These are phyloP conservation scores for Globisporangium sylvaticum DNA, from an alignment of 352 stramenopile genomes.

Conservation along the genomic window DNA sequence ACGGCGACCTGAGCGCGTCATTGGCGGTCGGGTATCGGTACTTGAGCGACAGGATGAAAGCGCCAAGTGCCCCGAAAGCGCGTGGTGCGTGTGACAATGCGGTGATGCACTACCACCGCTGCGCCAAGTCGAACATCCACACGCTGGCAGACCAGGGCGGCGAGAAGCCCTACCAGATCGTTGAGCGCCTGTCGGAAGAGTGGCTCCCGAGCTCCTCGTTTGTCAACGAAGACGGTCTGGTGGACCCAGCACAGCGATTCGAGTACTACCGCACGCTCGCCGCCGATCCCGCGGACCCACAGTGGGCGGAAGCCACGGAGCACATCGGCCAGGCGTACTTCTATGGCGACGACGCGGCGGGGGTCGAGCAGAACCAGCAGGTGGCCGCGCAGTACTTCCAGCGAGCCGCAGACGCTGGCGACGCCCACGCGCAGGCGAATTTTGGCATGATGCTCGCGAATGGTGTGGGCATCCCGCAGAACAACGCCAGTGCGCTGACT, in stretches of 20 bases:
- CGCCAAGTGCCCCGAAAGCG: conserved; percentile 1
- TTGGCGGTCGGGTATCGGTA: conserved; percentile 56
- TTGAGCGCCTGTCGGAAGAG: conserved; percentile 48
- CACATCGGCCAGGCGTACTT: conserved; percentile 69
- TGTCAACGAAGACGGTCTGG: conserved; percentile 27
- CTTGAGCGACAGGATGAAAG: conserved; percentile 30
- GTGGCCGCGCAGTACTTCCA: conserved; percentile 57
- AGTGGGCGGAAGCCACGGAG: conserved; percentile 55
- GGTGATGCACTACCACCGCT: conserved; percentile 43
- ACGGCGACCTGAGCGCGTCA: conserved; percentile 49
- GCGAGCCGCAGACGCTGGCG: conserved; percentile 60
- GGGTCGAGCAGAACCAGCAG: conserved; percentile 42
- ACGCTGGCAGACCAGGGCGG: conserved; percentile 45
- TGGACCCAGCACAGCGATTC: conserved; percentile 45
- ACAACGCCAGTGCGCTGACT: conserved; percentile 51
- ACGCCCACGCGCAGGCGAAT: conserved; percentile 62
- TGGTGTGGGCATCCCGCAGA: conserved; percentile 50
- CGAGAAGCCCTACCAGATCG: conserved; percentile 33
- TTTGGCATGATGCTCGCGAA: conserved; percentile 70
- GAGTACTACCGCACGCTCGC: conserved; percentile 65
- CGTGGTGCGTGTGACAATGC: conserved; percentile 33
- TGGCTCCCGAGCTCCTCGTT: conserved; percentile 20
- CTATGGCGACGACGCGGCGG: conserved; percentile 60
- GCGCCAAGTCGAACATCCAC: conserved; percentile 54
- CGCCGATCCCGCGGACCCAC: conserved; percentile 53